Conservation (phyloP, 1,139 yeast species). For the Zygosaccharomyces pseudobailii region DNA sequence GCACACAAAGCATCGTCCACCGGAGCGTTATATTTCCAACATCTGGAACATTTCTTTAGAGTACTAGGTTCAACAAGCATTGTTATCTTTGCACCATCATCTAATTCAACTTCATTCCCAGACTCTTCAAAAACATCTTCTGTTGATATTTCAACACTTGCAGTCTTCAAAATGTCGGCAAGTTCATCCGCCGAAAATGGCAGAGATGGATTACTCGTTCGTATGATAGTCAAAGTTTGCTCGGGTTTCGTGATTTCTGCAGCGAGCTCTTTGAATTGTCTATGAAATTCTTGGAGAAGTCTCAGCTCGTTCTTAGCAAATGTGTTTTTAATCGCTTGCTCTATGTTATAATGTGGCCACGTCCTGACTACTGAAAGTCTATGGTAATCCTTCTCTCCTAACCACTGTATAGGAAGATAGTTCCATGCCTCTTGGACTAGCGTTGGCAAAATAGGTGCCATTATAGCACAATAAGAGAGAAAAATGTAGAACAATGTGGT, state of each 20-base stretch:
- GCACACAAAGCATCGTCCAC: constrained; percentile 53
- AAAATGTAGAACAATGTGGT: constrained; percentile 64
- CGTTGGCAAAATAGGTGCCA: constrained; percentile 80
- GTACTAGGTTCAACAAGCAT: constrained; percentile 17
- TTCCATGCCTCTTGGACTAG: constrained; percentile 88
- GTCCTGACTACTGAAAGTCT: constrained; percentile 37
- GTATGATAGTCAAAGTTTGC: constrained; percentile 51
- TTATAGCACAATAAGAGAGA: constrained; percentile 54
- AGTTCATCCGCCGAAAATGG: constrained; percentile 31
- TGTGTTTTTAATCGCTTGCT: not conserved
- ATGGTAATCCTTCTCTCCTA: not conserved
- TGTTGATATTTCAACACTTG: constrained; percentile 40
- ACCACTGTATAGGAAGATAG: constrained; percentile 31
- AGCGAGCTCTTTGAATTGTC: constrained; percentile 16
- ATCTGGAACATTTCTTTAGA: constrained; percentile 74
- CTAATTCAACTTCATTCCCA: not conserved
- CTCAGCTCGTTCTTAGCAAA: constrained; percentile 26
- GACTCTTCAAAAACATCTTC: not conserved
- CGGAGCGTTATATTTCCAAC: constrained; percentile 75
- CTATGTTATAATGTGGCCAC: constrained; percentile 12
- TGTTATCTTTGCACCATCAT: constrained; percentile 9
- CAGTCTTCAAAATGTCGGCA: constrained; percentile 63
- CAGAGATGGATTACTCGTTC: constrained; percentile 17
- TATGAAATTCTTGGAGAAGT: constrained; percentile 24
- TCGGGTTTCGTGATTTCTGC: constrained; percentile 56